phyloP scores from a whole-genome alignment of 257 asterid genomes.

The Solanum medicagineum region DNA sequence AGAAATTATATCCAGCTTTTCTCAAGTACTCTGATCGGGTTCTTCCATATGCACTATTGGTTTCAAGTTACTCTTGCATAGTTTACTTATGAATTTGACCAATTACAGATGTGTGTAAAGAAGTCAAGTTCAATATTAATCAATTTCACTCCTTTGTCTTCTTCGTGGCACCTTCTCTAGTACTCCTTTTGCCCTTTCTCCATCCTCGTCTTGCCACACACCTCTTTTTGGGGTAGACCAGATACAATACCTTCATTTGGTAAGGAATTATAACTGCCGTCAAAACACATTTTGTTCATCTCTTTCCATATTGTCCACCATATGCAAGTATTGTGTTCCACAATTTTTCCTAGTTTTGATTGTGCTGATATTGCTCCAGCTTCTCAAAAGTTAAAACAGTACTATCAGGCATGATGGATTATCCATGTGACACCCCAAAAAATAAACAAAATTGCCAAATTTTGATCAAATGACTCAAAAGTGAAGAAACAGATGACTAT shows the following conservation, averaged over 20 bases:
- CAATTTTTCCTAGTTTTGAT: too few species aligned
- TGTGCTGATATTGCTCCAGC: neutral
- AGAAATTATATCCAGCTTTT: neutral
- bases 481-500: neutral
- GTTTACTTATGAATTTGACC: neutral
- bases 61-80: neutral
- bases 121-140: neutral
- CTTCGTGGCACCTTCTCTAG: neutral
- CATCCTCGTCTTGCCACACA: neutral
- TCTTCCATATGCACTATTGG: neutral
- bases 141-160: neutral
- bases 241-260: neutral
- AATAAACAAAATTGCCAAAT: neutral
- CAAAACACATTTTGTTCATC: neutral
- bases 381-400: neutral
- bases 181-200: neutral
- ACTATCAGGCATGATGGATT: neutral
- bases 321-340: neutral
- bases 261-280: neutral
- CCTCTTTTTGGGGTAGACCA: neutral
- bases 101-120: neutral
- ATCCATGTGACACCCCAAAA: neutral
- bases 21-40: neutral
- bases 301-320: neutral
- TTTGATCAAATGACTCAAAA: neutral